Base-by-base conservation (phyloP, 225 moss, liverwort and hornwort genomes). In the Pleurozium schreberi region DNA sequence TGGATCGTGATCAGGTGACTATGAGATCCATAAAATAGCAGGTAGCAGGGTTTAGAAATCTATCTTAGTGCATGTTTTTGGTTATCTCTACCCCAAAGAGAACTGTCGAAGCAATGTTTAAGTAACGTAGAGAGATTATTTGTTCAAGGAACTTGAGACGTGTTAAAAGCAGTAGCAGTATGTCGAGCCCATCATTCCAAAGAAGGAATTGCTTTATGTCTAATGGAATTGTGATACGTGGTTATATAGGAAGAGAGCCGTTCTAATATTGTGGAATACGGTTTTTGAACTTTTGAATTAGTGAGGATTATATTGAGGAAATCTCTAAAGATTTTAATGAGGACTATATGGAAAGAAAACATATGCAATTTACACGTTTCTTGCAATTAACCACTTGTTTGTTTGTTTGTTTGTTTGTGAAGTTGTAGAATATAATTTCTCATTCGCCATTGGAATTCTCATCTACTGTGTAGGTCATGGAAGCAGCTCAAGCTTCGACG, bases 401-500 rank as follows among this genome's bases (percentile, higher is more conserved):
- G 40, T 75, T 52, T 49, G 52, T 50, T 49, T 75, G 40, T 75
- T 86, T 31, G 34, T 55, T 76, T 28, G 47, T 64, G 50, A 50
- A 53, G n/a, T 16, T 50, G 64, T 30, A 52, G 52, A 69, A 71
- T 34, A 12, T 31, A 34, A 62, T 57, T 77, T 63, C 53, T 88
- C 61, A 82, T 50, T 42, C 30, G 23, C 50, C 87, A 43, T 33
- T 27, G 63, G 49, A 79, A 53, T 80, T 63, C 47, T 76, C 22
- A 64, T 83, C 9, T 43, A 22, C 38, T 57, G 34, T 91, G 75
- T 91, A 98, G 98, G 98, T 98, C 68, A 98, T 97, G 96, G 96
- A 97, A 92, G 98, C 97, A 70, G 98, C 98, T 47, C 96, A 96
- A 66, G 93, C 97, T 81, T 99, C 98, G 81, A 97, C 98, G 71